Percentiles rank a stretch among this genome's conserved stretches.
Conservation (phyloP, 2,329 filamentous ascomycete genomes). For the Exophiala xenobiotica region DNA sequence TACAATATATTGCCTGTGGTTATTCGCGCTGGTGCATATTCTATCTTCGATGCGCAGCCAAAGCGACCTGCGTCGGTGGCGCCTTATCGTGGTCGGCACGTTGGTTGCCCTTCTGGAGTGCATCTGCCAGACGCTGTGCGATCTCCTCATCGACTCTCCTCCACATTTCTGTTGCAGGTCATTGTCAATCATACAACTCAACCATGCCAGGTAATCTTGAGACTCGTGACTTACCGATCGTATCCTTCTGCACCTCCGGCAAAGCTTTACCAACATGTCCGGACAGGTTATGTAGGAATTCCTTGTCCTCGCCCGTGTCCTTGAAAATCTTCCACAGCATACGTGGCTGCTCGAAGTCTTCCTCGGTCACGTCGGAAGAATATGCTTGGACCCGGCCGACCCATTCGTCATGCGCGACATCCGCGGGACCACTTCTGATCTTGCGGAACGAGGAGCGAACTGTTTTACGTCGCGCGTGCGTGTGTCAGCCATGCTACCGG, state of each 20-base stretch:
- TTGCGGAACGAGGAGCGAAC: slow-evolving; percentile 35
- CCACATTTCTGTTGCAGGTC: slow-evolving; percentile 8
- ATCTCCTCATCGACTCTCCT: slow-evolving; percentile 5
- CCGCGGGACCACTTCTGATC: background rate
- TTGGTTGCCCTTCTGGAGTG: background rate
- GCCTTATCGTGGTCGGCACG: background rate
- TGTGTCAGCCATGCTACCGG: too few species aligned
- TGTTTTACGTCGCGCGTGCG: slow-evolving; percentile 30
- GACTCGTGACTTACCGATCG: background rate
- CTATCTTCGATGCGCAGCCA: background rate
- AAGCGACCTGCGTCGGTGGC: background rate
- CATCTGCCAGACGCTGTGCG: background rate
- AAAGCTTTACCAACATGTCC: slow-evolving; percentile 28
- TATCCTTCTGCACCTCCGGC: slow-evolving; percentile 5
- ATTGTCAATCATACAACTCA: background rate
- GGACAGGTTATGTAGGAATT: slow-evolving; percentile 60
- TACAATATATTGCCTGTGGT: too few species aligned
- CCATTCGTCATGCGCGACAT: slow-evolving; percentile 36
- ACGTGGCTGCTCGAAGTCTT: slow-evolving; percentile 47
- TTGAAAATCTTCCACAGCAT: slow-evolving; percentile 44
- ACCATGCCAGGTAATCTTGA: background rate
- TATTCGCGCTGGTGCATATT: too few species aligned
- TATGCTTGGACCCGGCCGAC: too few species aligned
- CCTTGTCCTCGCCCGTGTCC: slow-evolving; percentile 58
- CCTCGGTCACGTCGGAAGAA: slow-evolving; percentile 44